phyloP scores from a whole-genome alignment of 352 stramenopile species.

The Phytophthora syringae region DNA sequence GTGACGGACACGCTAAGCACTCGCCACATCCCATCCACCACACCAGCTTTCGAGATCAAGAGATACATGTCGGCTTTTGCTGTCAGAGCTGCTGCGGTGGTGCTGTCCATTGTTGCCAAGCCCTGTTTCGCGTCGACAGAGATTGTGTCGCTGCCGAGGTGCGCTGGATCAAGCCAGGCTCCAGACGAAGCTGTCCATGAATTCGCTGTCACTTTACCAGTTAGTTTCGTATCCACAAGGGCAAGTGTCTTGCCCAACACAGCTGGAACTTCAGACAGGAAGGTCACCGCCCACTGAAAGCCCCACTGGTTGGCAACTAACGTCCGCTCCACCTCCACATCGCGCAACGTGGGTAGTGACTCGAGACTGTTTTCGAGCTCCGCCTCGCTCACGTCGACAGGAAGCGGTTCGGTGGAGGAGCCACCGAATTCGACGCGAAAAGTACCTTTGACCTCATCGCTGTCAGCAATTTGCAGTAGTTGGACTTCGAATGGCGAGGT shows the following conservation, averaged over 20 bases:
- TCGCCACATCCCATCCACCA: constrained; percentile 49
- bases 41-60: constrained; percentile 43
- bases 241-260: constrained; percentile 47
- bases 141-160: constrained; percentile 51
- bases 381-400: constrained; percentile 56
- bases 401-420: constrained; percentile 55
- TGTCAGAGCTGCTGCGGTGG: constrained; percentile 36
- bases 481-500: constrained; percentile 63
- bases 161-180: constrained; percentile 43
- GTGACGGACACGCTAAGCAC: constrained; percentile 45
- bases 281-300: constrained; percentile 84
- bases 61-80: constrained; percentile 64
- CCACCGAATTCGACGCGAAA: constrained; percentile 75
- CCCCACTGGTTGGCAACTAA: constrained; percentile 30
- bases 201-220: constrained; percentile 33
- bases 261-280: constrained; percentile 61
- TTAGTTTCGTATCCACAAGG: constrained; percentile 47
- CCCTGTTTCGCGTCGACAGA: constrained; percentile 41
- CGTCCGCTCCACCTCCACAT: constrained; percentile 83
- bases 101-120: constrained; percentile 42
- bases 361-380: constrained; percentile 74
- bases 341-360: constrained; percentile 59
- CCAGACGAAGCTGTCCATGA: constrained; percentile 58
- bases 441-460: constrained; percentile 66
- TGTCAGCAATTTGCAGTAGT: constrained; percentile 62